Conservation (phyloP, 768 basidiomycete genomes). For the Hericium erinaceus region DNA sequence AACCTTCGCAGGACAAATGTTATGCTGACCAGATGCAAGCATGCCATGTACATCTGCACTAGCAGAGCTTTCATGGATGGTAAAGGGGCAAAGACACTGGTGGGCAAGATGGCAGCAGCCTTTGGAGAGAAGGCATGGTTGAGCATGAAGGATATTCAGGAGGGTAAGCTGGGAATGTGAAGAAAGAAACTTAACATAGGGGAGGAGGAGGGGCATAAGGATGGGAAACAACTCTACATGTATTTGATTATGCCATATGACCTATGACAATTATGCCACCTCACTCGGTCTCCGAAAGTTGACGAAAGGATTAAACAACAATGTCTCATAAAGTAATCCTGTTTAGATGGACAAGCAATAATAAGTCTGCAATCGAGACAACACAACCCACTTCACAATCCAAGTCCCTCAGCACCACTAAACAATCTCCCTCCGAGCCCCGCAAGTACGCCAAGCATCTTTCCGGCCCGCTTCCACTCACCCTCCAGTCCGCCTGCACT, state of each 20-base stretch:
- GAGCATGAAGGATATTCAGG: constrained; percentile 25
- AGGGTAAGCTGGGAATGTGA: constrained; percentile 18
- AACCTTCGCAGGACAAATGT: constrained; percentile 72
- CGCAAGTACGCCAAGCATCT: constrained; percentile 1
- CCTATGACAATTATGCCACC: no score
- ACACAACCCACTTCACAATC: background rate
- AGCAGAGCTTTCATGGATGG: constrained; percentile 52
- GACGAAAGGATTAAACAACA: no score
- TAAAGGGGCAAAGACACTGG: constrained; percentile 36
- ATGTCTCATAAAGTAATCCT: no score
- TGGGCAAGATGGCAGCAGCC: constrained; percentile 29
- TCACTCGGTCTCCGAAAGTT: no score
- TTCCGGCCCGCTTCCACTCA: background rate
- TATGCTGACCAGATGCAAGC: constrained; percentile 76
- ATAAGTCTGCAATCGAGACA: no score
- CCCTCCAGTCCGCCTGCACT: background rate
- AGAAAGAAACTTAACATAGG: background rate
- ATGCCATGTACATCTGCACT: constrained; percentile 67
- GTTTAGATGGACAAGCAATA: no score
- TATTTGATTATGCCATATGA: background rate
- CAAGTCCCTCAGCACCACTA: background rate
- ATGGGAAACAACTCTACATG: background rate
- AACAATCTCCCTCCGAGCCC: constrained; percentile 8
- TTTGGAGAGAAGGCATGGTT: constrained; percentile 30
- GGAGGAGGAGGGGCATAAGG: background rate